Conservation (phyloP, 805 yeast species). For the Metschnikowia gruessii region DNA sequence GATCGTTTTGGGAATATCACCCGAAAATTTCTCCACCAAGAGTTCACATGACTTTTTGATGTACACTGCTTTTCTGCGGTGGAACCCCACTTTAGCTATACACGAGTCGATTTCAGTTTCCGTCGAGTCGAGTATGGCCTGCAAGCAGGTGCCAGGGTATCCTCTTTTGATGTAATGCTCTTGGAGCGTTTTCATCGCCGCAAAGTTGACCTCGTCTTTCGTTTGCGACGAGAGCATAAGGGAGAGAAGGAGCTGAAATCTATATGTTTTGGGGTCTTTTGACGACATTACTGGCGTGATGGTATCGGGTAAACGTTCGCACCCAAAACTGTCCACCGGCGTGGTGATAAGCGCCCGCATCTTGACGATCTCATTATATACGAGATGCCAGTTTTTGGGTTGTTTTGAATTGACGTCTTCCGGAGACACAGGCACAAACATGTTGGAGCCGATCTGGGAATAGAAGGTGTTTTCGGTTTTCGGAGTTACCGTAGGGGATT, state of each 20-base stretch:
- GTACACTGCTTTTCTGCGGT: constrained; percentile 70
- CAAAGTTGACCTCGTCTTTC: constrained; percentile 79
- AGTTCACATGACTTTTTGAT: constrained; percentile 60
- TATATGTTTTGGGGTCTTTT: constrained; percentile 38
- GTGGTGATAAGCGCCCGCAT: constrained; percentile 69
- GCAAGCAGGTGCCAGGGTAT: constrained; percentile 52
- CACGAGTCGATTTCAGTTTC: constrained; percentile 59
- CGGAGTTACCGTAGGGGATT: constrained; percentile 5
- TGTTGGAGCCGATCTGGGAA: constrained; percentile 12
- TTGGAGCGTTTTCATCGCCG: constrained; percentile 65
- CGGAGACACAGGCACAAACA: constrained; percentile 10
- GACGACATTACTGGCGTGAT: constrained; percentile 35
- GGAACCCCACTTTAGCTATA: constrained; percentile 85
- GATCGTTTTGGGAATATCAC: constrained; percentile 72
- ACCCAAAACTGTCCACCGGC: constrained; percentile 89
- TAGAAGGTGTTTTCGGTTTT: constrained; percentile 3
- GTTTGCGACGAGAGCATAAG: constrained; percentile 90
- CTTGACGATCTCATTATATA: constrained; percentile 56
- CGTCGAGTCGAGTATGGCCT: constrained; percentile 48
- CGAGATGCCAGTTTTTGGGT: constrained; percentile 45
- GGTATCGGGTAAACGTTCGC: constrained; percentile 56
- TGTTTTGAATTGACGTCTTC: constrained; percentile 10
- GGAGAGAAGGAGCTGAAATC: constrained; percentile 76
- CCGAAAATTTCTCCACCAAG: constrained; percentile 46
- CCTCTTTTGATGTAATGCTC: constrained; percentile 38